Conservation (phyloP, 192 early-diverging fungal genomes). For the Podila clonocystis region DNA sequence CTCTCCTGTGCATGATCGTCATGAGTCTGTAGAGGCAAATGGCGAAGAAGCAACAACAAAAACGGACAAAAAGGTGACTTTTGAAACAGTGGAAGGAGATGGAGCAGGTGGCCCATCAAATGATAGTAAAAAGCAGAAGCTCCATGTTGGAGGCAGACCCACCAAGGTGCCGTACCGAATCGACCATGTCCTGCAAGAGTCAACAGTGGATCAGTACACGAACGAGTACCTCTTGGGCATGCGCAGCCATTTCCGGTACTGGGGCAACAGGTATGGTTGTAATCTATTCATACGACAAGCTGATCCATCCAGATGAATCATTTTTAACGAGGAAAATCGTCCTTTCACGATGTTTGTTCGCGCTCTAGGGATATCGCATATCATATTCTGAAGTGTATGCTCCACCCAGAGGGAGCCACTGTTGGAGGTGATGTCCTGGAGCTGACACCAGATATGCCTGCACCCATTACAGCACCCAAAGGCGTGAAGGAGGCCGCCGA, state of each 20-base stretch:
- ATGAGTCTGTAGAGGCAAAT: neutral
- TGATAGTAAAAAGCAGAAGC: neutral
- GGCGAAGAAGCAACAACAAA: neutral
- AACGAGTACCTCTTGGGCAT: slow-evolving; percentile 66
- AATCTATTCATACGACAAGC: neutral
- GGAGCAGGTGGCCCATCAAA: slow-evolving; percentile 2
- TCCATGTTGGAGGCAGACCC: slow-evolving; percentile 28
- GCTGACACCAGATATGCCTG: slow-evolving; percentile 16
- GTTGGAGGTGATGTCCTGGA: neutral
- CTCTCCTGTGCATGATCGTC: neutral
- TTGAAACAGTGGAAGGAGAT: neutral
- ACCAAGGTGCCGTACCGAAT: slow-evolving; percentile 50
- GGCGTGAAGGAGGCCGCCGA: slow-evolving; percentile 28
- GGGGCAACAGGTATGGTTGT: slow-evolving; percentile 58
- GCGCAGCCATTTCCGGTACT: slow-evolving; percentile 65
- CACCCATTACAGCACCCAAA: slow-evolving; percentile 6
- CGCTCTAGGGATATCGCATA: slow-evolving; percentile 32
- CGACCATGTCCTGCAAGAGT: slow-evolving; percentile 62
- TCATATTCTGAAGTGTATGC: slow-evolving; percentile 28
- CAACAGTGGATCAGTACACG: slow-evolving; percentile 60
- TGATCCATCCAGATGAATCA: no score
- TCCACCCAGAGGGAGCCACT: slow-evolving; percentile 6
- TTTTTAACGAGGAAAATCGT: neutral
- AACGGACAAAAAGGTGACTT: neutral
- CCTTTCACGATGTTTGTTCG: neutral